Evolutionary conservation across 768 basidiomycete species (phyloP), one percentile per base, ranked within the genome.

Genomic region (Amanita exitialis): DNA sequence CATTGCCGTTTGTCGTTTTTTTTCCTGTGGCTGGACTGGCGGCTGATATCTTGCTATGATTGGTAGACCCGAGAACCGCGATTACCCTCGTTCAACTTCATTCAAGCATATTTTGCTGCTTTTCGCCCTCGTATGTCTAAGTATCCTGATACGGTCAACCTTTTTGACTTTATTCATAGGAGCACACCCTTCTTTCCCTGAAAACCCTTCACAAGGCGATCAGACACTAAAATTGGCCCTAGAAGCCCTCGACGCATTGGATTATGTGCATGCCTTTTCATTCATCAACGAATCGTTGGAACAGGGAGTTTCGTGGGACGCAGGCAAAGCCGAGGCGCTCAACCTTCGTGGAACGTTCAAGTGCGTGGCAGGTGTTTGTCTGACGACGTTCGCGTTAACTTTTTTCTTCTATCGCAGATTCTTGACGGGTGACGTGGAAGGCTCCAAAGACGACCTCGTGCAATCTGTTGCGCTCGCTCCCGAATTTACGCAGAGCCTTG

Each of bases 281-380:
- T 68, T 96, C 35, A 76, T 87, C 55, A 86, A 88, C 60, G 94
- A 96, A 64, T 78, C 93, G 2, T 67, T 97, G 34, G 83, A 83
- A 25, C 92, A 97, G 61, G 91, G 86, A 16, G 76, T 96, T 57
- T 88, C 87, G 38, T 82, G 77, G 69, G 74, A 83, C 43, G 67
- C 63, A 28, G 86, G 82, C 53, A 80, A 84, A 55, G 92, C 93
- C 0, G 89, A 93, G 61, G 94, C 93, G 0, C 70, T 90, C 58
- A 97, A 96, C 70, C 72, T 98, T 51, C 78, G 94, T 46, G 96
- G 93, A 46, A 98, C 95, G 1, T 99, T 95, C 84, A 90, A 91
- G 88, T 91, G 57, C 36, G 83, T 71, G 3, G 21, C 9, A 0
- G 21, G 3, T n/a, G 8, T 20, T 2, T 23, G 21, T 15, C 21